phyloP scores from a whole-genome alignment of 2,329 filamentous ascomycete genomes.

The Colletotrichum siamense region DNA sequence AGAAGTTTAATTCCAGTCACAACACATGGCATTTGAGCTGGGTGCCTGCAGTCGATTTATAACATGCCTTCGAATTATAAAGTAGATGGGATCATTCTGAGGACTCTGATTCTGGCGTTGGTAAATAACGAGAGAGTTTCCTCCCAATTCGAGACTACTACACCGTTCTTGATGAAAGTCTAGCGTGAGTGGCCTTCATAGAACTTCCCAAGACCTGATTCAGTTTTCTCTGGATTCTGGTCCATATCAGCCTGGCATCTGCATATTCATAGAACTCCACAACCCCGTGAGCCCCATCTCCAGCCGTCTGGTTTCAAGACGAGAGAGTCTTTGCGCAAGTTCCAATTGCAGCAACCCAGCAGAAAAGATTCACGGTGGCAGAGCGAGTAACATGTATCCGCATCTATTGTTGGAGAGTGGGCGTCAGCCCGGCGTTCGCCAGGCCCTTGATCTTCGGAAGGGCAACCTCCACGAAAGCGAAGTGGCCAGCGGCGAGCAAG shows the following conservation, averaged over 20 bases:
- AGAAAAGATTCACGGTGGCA: background rate
- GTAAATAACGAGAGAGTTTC: too few relatives aligned
- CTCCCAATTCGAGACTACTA: too few relatives aligned
- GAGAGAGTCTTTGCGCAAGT: background rate
- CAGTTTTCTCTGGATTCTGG: too few relatives aligned
- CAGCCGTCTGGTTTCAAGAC: background rate
- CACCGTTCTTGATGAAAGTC: too few relatives aligned
- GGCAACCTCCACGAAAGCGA: too few relatives aligned
- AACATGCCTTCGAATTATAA: background rate
- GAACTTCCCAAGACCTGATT: too few relatives aligned
- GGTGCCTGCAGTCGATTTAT: background rate
- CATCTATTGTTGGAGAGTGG: background rate
- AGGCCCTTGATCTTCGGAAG: background rate
- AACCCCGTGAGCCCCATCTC: rapidly evolving
- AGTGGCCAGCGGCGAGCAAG: too few relatives aligned
- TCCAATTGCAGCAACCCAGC: background rate
- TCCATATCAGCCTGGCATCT: background rate
- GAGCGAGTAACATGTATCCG: background rate
- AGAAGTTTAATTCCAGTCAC: background rate
- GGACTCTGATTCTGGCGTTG: too few relatives aligned
- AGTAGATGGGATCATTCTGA: too few relatives aligned
- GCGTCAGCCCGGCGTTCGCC: background rate
- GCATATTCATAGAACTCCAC: background rate
- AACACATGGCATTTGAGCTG: background rate
- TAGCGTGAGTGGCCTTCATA: too few relatives aligned